phyloP scores from a whole-genome alignment of 345 rosid genomes.

The Triadica sebifera region DNA sequence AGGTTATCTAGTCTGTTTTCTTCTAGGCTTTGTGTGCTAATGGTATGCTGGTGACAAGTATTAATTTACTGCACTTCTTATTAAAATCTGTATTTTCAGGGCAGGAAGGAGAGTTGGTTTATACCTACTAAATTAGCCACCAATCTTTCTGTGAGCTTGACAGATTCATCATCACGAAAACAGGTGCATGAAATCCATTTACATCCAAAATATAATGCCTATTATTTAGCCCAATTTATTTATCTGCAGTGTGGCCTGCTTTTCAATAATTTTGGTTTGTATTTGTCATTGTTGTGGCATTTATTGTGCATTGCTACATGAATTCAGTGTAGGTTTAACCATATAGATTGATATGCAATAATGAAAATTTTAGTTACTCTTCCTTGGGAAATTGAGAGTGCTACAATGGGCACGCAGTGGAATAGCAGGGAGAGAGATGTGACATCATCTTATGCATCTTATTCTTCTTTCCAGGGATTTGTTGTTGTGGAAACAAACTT shows the following conservation, averaged over 20 bases:
- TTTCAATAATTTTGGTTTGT: background rate
- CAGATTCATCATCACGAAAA: slow-evolving; percentile 83
- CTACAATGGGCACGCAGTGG: background rate
- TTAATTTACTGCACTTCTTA: slow-evolving; percentile 7
- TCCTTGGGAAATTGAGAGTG: background rate
- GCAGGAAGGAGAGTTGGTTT: slow-evolving; percentile 94
- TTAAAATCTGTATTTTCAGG: slow-evolving; percentile 43
- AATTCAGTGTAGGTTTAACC: slow-evolving; percentile 4
- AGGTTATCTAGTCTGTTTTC: slow-evolving; percentile 44
- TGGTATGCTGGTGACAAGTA: background rate
- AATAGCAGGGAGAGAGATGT: background rate
- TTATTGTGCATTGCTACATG: background rate
- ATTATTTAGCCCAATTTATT: background rate
- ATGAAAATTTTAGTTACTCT: background rate
- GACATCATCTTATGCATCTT: background rate
- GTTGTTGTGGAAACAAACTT: slow-evolving; percentile 94
- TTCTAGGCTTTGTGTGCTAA: background rate
- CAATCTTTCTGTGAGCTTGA: slow-evolving; percentile 80
- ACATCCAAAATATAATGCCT: background rate
- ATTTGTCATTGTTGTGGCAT: background rate
- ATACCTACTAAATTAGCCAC: slow-evolving; percentile 91
- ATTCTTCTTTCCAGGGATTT: slow-evolving; percentile 59
- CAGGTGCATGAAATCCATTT: slow-evolving; percentile 47
- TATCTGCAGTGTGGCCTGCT: background rate
- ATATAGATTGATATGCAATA: background rate